A percentile compares a stretch with the other conserved stretches of the same genome.
Evolutionary conservation across 441 rosid species (phyloP).

Genomic region (Euphorbia corollata): DNA sequence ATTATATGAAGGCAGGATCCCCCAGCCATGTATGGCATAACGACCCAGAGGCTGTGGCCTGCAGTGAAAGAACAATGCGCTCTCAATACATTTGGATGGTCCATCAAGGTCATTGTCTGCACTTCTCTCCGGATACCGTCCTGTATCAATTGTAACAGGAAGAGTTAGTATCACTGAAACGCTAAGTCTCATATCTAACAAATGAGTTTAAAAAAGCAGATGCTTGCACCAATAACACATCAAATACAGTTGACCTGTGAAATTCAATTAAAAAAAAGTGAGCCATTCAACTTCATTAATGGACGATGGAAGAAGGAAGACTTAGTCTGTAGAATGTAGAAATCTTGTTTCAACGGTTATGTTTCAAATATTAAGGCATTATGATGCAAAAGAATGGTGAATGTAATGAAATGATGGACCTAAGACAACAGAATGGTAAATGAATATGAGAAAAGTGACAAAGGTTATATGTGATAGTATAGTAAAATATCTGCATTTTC

Average conservation of each 20-base stretch:
- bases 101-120: conserved; percentile 85
- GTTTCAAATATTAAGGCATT: background rate
- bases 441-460: background rate
- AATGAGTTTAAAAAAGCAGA: conserved; percentile 10
- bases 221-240: conserved; percentile 9
- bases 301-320: background rate
- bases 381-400: conserved; percentile 3
- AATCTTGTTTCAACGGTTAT: background rate
- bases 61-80: conserved; percentile 95
- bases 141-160: conserved; percentile 34
- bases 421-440: background rate
- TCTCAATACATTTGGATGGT: conserved; percentile 80
- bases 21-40: conserved; percentile 98
- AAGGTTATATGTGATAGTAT: background rate
- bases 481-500: background rate
- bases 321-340: background rate
- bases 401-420: background rate
- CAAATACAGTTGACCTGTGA: background rate
- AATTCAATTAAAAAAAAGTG: background rate
- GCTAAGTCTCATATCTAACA: conserved; percentile 3
- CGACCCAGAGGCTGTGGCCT: conserved; percentile 89
- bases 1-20: conserved; percentile 98
- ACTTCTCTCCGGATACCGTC: conserved; percentile 98
- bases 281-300: background rate
- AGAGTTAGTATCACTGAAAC: background rate